Evolutionary conservation across 176 grass and related monocot genomes (phyloP).

Genomic region (Carex myosuroides): DNA sequence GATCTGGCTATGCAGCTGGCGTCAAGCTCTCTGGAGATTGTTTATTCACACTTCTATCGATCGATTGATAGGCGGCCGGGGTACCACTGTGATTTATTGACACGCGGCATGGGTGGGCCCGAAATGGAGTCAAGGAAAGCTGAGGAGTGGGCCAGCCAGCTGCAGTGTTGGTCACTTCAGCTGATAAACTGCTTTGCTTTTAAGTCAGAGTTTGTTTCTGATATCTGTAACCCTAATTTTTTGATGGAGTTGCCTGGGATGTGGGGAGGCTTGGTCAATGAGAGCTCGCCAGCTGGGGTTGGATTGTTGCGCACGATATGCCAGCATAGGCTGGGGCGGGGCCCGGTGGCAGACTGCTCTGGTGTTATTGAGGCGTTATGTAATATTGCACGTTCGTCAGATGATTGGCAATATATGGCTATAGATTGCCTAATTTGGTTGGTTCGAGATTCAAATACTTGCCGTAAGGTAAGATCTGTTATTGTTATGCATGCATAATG

Average conservation of each 20-base stretch:
- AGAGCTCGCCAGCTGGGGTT: slow-evolving; percentile 94
- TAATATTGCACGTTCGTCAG: slow-evolving; percentile 94
- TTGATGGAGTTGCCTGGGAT: slow-evolving; percentile 83
- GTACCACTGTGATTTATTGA: slow-evolving; percentile 96
- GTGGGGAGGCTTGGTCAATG: slow-evolving; percentile 99
- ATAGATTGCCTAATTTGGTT: slow-evolving; percentile 98
- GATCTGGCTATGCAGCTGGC: slow-evolving; percentile 94
- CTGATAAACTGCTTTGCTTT: slow-evolving; percentile 98
- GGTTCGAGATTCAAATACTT: slow-evolving; percentile 75
- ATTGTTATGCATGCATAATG: not conserved
- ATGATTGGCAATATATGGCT: slow-evolving; percentile 99
- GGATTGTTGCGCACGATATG: slow-evolving; percentile 92
- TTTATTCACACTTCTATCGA: slow-evolving; percentile 97
- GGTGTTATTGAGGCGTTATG: slow-evolving; percentile 75
- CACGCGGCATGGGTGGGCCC: slow-evolving; percentile 93
- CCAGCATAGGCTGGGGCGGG: slow-evolving; percentile 76
- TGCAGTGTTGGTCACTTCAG: slow-evolving; percentile 99
- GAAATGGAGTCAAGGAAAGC: slow-evolving; percentile 99
- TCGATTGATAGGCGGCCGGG: slow-evolving; percentile 76
- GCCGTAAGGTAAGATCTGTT: slow-evolving; percentile 63
- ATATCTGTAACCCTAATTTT: slow-evolving; percentile 91
- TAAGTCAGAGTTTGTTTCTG: slow-evolving; percentile 87
- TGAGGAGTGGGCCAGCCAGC: slow-evolving; percentile 98
- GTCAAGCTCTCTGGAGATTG: slow-evolving; percentile 90
- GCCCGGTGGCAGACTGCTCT: slow-evolving; percentile 64